Evolutionary conservation across 169 alveolate species (phyloP), one percentile per base, ranked within the genome.

Genomic region (Plasmodium adleri): DNA sequence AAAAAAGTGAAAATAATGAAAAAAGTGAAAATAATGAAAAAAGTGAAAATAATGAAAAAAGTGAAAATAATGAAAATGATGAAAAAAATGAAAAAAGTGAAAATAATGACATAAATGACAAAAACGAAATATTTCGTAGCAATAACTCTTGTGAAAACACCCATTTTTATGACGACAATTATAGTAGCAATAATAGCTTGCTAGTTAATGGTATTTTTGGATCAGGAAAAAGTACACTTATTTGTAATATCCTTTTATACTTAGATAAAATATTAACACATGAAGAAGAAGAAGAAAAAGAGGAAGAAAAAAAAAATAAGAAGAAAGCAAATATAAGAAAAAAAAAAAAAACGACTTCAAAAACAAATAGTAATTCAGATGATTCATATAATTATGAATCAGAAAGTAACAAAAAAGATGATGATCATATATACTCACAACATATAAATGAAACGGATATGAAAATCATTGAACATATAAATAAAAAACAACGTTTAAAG

Each of bases 131-230:
- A 6, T 4, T 32, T 32, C 0, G 8, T 5, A 32, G 45, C 8
- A 32, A 32, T 32, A 2, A 32, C 45, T 5, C 6, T 32, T 32
- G 45, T 32, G 45, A 32, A 32, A 32, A 32, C 45, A 32, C 45
- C 45, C 45, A 32, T 4, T 32, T 32, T 32, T 32, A 32, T 32
- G 45, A 32, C 4, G 45, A 56, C 22, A 13, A 32, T 6, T 22
- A 66, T n/a, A 26, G 43, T n/a, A 66, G 58, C 3, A 71, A 26
- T 15, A 39, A 54, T 50, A 50, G 71, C 54, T 47, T 76, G 26
- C 71, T 76, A n/a, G 89, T 76, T 43, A 76, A 76, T 45, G 89
- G 89, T 1, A 76, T 76, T 13, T 76, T 76, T 22, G 89, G 89
- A 13, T 76, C 89, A 6, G 89, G 89, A 4, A 76, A 76, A 43